A percentile compares a stretch with the other conserved stretches of the same genome.
Conservation (phyloP, 2,329 filamentous ascomycete species). For the Diaporthe humulicola region DNA sequence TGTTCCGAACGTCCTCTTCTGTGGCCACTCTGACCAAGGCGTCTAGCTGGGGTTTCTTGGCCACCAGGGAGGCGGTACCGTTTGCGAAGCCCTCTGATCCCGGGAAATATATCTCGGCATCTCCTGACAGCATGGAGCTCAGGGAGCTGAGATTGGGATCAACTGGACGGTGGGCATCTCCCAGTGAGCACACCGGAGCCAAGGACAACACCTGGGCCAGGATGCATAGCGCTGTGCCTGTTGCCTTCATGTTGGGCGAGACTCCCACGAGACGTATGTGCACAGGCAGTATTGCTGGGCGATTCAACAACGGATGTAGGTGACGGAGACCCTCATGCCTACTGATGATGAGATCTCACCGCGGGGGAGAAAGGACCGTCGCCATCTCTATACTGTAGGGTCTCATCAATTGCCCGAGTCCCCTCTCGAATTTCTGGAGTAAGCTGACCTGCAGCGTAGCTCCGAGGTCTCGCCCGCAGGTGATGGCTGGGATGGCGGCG, state of each 20-base stretch:
- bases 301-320: background rate
- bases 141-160: background rate
- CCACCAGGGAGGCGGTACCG: background rate
- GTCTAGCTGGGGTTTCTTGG: slow-evolving; percentile 38
- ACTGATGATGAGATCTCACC: background rate
- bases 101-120: slow-evolving; percentile 19
- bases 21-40: slow-evolving; percentile 43
- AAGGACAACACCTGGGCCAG: background rate
- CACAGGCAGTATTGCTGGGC: background rate
- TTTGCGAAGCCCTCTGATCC: slow-evolving; percentile 10
- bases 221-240: background rate
- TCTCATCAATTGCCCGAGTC: background rate
- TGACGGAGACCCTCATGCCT: background rate
- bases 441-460: slow-evolving; percentile 16
- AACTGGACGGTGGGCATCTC: background rate
- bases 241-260: background rate
- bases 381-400: background rate
- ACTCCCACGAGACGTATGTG: background rate
- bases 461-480: background rate
- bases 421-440: background rate
- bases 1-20: slow-evolving; percentile 43
- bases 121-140: background rate
- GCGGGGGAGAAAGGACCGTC: background rate
- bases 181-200: background rate
- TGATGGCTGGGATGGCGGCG: slow-evolving; percentile 15